Evolutionary conservation across 2,329 filamentous ascomycete species (phyloP).

Genomic region (Fusarium illudens): DNA sequence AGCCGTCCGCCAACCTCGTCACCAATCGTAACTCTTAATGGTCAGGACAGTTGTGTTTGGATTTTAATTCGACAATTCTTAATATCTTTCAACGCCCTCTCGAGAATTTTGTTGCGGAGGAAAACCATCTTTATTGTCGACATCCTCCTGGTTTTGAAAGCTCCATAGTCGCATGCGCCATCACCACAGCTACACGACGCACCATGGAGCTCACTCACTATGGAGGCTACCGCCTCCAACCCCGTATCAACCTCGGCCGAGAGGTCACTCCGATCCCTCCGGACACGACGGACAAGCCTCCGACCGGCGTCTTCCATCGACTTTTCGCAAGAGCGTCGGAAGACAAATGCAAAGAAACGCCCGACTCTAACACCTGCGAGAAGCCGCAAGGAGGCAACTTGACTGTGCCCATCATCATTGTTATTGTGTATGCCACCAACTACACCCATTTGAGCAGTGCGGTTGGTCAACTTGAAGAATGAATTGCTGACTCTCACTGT

Average conservation of each 20-base stretch:
- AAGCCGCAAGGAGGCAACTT: constrained; percentile 64
- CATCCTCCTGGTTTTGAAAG: constrained; percentile 17
- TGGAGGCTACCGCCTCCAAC: constrained; percentile 37
- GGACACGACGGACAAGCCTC: constrained; percentile 5
- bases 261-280: constrained; percentile 11
- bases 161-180: constrained; percentile 17
- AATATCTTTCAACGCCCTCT: constrained; percentile 26
- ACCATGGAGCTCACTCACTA: constrained; percentile 34
- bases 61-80: constrained; percentile 33
- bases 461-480: background rate
- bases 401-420: constrained; percentile 73
- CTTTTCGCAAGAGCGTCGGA: constrained; percentile 26
- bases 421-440: constrained; percentile 69
- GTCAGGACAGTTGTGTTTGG: constrained; percentile 29
- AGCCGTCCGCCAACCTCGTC: constrained; percentile 11
- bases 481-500: constrained; percentile 32
- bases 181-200: constrained; percentile 3
- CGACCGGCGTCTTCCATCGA: constrained; percentile 29
- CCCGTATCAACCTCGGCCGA: constrained; percentile 41
- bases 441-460: background rate
- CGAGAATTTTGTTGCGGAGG: constrained; percentile 14
- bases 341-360: constrained; percentile 32
- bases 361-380: constrained; percentile 59
- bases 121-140: constrained; percentile 14
- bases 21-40: constrained; percentile 34